phyloP scores from a whole-genome alignment of 768 basidiomycete species.

The Phlegmacium glaucopus region DNA sequence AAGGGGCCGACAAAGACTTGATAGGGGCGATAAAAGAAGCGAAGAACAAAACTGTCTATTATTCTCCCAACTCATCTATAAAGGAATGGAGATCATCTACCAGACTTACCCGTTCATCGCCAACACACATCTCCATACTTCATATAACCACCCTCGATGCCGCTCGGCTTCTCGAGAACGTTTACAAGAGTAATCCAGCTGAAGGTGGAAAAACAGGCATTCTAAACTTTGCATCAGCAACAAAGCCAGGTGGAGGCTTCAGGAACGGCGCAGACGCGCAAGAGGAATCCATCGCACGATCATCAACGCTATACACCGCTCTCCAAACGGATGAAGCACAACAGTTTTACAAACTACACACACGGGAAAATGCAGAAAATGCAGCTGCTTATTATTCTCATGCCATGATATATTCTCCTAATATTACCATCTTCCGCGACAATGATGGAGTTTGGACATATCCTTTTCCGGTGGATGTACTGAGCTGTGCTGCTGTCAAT shows the following conservation, averaged over 20 bases:
- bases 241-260: slow-evolving; percentile 75
- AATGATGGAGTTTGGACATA: slow-evolving; percentile 55
- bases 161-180: slow-evolving; percentile 36
- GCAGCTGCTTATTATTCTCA: slow-evolving; percentile 65
- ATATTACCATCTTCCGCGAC: slow-evolving; percentile 57
- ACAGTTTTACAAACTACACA: slow-evolving; percentile 63
- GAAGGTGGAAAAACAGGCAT: slow-evolving; percentile 45
- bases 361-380: slow-evolving; percentile 30
- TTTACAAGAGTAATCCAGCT: slow-evolving; percentile 14
- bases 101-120: slow-evolving; percentile 1
- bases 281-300: slow-evolving; percentile 77
- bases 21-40: slow-evolving; percentile 20
- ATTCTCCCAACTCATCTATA: slow-evolving; percentile 44
- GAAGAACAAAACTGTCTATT: slow-evolving; percentile 47
- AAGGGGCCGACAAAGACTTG: slow-evolving; percentile 28
- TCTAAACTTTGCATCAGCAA: slow-evolving; percentile 77
- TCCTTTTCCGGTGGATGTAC: slow-evolving; percentile 59
- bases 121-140: slow-evolving; percentile 42
- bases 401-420: slow-evolving; percentile 73
- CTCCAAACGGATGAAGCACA: slow-evolving; percentile 53
- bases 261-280: slow-evolving; percentile 70
- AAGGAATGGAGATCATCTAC: slow-evolving; percentile 39
- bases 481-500: slow-evolving; percentile 77
- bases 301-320: slow-evolving; percentile 65
- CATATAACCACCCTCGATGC: slow-evolving; percentile 66